Evolutionary conservation across 331 rosid species (phyloP), one percentile per base, ranked within the genome.

Genomic region (Malus hybrid): DNA sequence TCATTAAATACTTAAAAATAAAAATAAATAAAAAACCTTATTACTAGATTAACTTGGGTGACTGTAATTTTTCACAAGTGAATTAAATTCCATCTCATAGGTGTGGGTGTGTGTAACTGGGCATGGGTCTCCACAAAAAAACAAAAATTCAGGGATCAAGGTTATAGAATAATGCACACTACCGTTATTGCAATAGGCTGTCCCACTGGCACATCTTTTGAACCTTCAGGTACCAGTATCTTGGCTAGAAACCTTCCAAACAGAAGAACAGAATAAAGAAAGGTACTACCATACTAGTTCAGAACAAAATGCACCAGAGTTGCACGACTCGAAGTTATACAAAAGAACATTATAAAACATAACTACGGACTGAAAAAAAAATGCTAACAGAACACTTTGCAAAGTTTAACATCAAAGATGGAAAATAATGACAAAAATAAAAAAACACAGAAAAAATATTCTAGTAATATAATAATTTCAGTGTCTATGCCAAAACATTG

Each of bases 101-200:
- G 33, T 61, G 52, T 71, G 54, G 24, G 54, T 71, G 29, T 54
- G 15, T 54, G 65, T 34, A 44, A 44, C 15, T 44, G 50, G 50
- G 50, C 15, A 44, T 44, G 15, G 50, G 15, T 11, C 50, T 44
- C 50, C 48, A 42, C 48, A 11, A 44, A 44, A 44, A 44, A 44
- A 78, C 27, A 22, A 29, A 75, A 70, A 69, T 36, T 42, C 69
- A 14, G 77, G 50, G 84, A 73, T 33, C 48, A 68, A 28, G 44
- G 39, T 66, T 44, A 27, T 34, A 84, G 69, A 59, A 69, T 71
- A 44, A 76, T 73, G 65, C 32, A 65, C 73, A 77, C 52, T 87
- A 91, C 99, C 84, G 91, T 92, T 71, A 94, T 81, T 81, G 97
- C 97, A 83, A 94, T 94, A 52, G 99, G 95, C 77, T 87, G 96